Evolutionary conservation across 257 asterid species (phyloP), one percentile per base, ranked within the genome.

Genomic region (Fraxinus americana): DNA sequence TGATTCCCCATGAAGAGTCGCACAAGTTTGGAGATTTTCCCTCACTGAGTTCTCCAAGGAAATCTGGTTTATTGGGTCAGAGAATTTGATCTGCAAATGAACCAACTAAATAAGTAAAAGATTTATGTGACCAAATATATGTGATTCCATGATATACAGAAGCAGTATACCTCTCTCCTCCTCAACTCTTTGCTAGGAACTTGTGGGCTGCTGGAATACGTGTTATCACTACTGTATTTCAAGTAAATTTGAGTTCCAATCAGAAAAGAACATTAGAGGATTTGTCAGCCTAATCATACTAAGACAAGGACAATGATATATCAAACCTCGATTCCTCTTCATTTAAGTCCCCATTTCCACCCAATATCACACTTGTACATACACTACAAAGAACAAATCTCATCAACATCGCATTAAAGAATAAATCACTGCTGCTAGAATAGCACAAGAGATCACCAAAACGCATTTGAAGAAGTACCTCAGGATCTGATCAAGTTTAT

Each of bases 291-390:
- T 25, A 17, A 11, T 25, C 27, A 84, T 70, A 34, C 52, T 38
- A 59, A 75, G 70, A 54, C 17, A 36, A 75, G 34, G 43, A 41
- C 61, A 75, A 61, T 66, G 41, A 34, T 79, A 83, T 57, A 79
- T 72, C 85, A 59, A 71, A 93, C 99, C 99, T 96, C 76, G 95
- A 93, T 84, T 96, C 99, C 75, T 92, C 97, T 84, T 96, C 98
- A 63, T 92, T 86, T 19, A 89, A 84, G 77, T 91, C 96, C 81
- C 89, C 97, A 45, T 75, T 84, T 83, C 92, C 98, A 65, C 95
- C 97, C 87, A 96, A 72, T 83, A 96, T 93, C 63, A 88, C 92
- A 83, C 97, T 92, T 1, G 97, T 87, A 84, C 99, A 96, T 71
- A 87, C 92, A 54, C 99, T 96, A 70, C 67, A 75, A 85, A 57